Percentiles rank a stretch among this genome's conserved stretches.
These are phyloP conservation scores for Dactylellina cionopaga DNA, from an alignment of 2,329 filamentous ascomycete species.

Conservation along the genomic window DNA sequence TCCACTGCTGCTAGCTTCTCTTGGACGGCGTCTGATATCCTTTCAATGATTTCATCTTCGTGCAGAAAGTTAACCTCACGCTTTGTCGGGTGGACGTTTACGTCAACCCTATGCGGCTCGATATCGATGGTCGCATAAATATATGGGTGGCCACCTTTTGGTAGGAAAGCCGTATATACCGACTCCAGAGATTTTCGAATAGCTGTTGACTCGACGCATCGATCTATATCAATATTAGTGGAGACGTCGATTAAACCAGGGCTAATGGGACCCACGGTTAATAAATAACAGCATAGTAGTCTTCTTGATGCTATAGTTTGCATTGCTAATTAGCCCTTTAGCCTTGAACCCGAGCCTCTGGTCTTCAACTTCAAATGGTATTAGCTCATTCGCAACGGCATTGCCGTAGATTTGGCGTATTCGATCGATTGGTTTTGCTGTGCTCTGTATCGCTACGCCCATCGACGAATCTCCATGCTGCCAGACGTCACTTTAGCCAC, in stretches of 20 bases:
- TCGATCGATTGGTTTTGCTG: slow-evolving; percentile 78
- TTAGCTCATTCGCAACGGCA: slow-evolving; percentile 84
- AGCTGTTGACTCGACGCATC: slow-evolving; percentile 86
- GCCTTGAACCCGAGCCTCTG: slow-evolving; percentile 84
- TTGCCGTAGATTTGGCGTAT: slow-evolving; percentile 91
- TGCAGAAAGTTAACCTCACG: slow-evolving; percentile 96
- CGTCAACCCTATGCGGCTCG: slow-evolving; percentile 89
- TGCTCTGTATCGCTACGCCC: slow-evolving; percentile 80
- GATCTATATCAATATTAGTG: slow-evolving; percentile 63
- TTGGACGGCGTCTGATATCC: slow-evolving; percentile 82
- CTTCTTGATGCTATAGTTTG: slow-evolving; percentile 92
- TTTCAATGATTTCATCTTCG: slow-evolving; percentile 92
- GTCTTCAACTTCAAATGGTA: slow-evolving; percentile 78
- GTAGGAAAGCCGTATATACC: slow-evolving; percentile 84
- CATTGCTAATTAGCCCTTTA: slow-evolving; percentile 84
- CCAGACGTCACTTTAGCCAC: neutral
- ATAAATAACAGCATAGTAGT: slow-evolving; percentile 91
- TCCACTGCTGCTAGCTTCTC: slow-evolving; percentile 85
- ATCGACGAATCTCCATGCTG: slow-evolving; percentile 81
- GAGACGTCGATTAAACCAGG: neutral
- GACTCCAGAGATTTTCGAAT: slow-evolving; percentile 93
- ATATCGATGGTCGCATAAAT: slow-evolving; percentile 92
- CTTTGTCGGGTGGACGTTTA: slow-evolving; percentile 98
- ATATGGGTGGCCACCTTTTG: slow-evolving; percentile 94
- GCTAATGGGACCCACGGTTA: slow-evolving; percentile 68